Evolutionary conservation across 108 stramenopile species (phyloP).

Genomic region (Ochromonas danica): DNA sequence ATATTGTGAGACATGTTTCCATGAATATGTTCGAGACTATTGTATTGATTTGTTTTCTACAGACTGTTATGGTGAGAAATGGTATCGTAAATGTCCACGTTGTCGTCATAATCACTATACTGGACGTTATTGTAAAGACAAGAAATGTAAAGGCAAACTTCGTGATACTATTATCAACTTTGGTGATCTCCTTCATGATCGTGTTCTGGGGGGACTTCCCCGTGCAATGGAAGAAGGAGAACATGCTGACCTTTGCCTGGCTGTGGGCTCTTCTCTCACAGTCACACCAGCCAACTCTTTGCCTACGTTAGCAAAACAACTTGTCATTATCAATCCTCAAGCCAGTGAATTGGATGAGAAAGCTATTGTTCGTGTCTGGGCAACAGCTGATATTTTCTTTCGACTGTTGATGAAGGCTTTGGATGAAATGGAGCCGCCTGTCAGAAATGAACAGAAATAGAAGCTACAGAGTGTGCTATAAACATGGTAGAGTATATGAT

Average conservation of each 20-base stretch:
- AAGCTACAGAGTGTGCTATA: no score
- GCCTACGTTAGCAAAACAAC: conserved; percentile 24
- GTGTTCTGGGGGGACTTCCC: neutral
- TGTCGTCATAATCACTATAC: conserved; percentile 8
- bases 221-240: neutral
- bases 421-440: no score
- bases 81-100: conserved; percentile 20
- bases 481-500: no score
- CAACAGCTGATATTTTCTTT: neutral
- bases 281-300: conserved; percentile 37
- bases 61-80: conserved; percentile 1
- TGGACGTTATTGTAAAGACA: neutral
- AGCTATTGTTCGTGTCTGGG: neutral
- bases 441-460: no score
- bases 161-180: conserved; percentile 19
- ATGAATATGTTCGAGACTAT: conserved; percentile 8
- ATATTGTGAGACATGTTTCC: neutral
- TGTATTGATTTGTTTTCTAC: neutral
- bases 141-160: conserved; percentile 11
- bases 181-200: conserved; percentile 21
- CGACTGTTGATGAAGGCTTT: neutral
- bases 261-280: conserved; percentile 29
- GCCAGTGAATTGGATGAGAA: conserved; percentile 23
- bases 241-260: conserved; percentile 36
- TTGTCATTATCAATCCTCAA: conserved; percentile 39